Evolutionary conservation across 805 yeast genomes (phyloP).

Genomic region (Saccharomycodes ludwigii): DNA sequence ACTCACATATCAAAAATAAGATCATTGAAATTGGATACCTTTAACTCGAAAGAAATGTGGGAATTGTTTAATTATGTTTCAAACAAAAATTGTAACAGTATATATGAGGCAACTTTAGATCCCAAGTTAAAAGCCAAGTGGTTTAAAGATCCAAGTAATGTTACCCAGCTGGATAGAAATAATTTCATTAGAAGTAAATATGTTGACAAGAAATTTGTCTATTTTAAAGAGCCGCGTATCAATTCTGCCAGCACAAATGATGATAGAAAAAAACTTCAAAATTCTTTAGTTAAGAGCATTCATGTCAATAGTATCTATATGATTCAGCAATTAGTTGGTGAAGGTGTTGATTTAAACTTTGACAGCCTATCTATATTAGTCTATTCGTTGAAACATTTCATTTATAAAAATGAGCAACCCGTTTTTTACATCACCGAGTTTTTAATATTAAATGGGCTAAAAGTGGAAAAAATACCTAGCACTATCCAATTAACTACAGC

Average conservation of each 20-base stretch:
- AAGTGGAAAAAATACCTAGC: slow-evolving; percentile 26
- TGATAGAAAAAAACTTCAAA: slow-evolving; percentile 16
- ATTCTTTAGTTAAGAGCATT: slow-evolving; percentile 37
- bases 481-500: too few relatives aligned
- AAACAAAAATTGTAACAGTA: slow-evolving; percentile 43
- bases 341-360: slow-evolving; percentile 9
- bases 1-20: slow-evolving; percentile 68
- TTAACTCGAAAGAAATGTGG: slow-evolving; percentile 45
- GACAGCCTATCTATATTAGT: slow-evolving; percentile 27
- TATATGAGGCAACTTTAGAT: slow-evolving; percentile 39
- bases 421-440: slow-evolving; percentile 44
- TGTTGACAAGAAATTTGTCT: slow-evolving; percentile 34
- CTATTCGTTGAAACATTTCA: slow-evolving; percentile 40
- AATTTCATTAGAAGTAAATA: slow-evolving; percentile 60
- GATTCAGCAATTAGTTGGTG: slow-evolving; percentile 15
- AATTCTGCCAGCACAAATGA: slow-evolving; percentile 7
- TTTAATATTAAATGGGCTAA: slow-evolving; percentile 43
- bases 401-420: slow-evolving; percentile 18
- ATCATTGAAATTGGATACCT: slow-evolving; percentile 64
- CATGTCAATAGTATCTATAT: slow-evolving; percentile 30
- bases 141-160: slow-evolving; percentile 23
- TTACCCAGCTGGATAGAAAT: slow-evolving; percentile 36
- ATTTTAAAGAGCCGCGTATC: too few relatives aligned
- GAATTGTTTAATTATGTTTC: slow-evolving; percentile 43
- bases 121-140: slow-evolving; percentile 7